phyloP scores from a whole-genome alignment of 768 basidiomycete genomes.

The Russula sp. region DNA sequence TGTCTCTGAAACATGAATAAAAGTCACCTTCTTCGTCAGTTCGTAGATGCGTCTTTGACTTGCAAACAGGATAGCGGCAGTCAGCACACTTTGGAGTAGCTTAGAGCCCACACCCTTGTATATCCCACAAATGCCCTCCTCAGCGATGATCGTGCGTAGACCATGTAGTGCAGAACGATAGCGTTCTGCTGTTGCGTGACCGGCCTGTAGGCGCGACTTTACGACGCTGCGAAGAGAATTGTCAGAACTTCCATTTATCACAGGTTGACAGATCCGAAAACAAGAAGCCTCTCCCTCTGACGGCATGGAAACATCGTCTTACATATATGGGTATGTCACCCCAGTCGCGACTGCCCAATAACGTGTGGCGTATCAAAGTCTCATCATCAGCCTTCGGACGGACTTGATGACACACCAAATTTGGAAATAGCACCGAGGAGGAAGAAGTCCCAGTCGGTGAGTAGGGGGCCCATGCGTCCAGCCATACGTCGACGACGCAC shows the following conservation, averaged over 20 bases:
- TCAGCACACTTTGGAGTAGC: conserved; percentile 85
- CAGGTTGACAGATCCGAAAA: background rate
- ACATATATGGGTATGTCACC: conserved; percentile 74
- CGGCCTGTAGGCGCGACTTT: conserved; percentile 75
- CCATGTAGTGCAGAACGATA: conserved; percentile 77
- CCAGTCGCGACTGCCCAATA: conserved; percentile 38
- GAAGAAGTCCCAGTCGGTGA: conserved; percentile 90
- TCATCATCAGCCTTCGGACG: background rate
- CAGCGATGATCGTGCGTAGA: conserved; percentile 65
- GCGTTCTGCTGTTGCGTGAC: conserved; percentile 55
- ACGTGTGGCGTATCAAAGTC: background rate
- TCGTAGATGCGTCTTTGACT: conserved; percentile 81
- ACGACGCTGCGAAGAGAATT: conserved; percentile 42
- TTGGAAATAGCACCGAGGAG: conserved; percentile 92
- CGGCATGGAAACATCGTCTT: conserved; percentile 24
- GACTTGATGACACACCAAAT: conserved; percentile 47
- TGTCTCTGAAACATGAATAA: background rate
- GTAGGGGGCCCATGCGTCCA: conserved; percentile 38
- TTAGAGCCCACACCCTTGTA: conserved; percentile 88
- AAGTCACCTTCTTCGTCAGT: conserved; percentile 48
- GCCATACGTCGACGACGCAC: conserved; percentile 54
- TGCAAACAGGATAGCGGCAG: conserved; percentile 90
- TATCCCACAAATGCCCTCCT: conserved; percentile 77
- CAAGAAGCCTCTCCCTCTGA: background rate
- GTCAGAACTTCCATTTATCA: conserved; percentile 4